phyloP scores from a whole-genome alignment of 768 basidiomycete genomes.

The Antrodiella citrinella region DNA sequence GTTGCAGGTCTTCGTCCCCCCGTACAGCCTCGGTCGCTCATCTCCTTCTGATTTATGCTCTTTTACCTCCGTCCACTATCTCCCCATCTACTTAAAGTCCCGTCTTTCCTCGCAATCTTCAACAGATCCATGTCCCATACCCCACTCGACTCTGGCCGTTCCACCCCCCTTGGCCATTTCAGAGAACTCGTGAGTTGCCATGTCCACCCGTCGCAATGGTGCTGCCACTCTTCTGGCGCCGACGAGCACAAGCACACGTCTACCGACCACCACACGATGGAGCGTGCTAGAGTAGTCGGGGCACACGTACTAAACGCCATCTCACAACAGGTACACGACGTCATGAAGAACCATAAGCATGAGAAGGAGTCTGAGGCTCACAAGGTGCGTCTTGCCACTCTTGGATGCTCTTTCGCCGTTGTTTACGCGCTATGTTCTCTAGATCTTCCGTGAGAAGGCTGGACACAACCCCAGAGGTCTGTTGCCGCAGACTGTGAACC shows the following conservation, averaged over 20 bases:
- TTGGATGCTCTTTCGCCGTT: background rate
- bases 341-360: conserved; percentile 56
- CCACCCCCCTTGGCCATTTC: conserved; percentile 14
- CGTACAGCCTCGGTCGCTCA: too few relatives aligned
- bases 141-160: conserved; percentile 13
- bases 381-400: conserved; percentile 37
- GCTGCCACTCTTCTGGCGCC: background rate
- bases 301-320: conserved; percentile 3
- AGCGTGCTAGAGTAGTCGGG: background rate
- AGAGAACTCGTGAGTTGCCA: conserved; percentile 11
- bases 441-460: conserved; percentile 71
- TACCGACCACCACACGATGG: background rate
- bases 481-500: conserved; percentile 64
- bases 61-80: too few relatives aligned
- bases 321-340: conserved; percentile 54
- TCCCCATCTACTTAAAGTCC: too few relatives aligned
- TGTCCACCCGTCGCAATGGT: background rate
- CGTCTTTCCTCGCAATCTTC: too few relatives aligned
- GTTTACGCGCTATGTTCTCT: conserved; percentile 2
- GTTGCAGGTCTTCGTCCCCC: too few relatives aligned
- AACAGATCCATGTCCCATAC: conserved; percentile 19
- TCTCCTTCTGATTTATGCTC: too few relatives aligned
- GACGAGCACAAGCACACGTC: background rate
- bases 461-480: conserved; percentile 62
- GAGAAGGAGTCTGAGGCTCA: conserved; percentile 89